These are phyloP conservation scores for Ophiostoma sp. DNA, from an alignment of 2,329 filamentous ascomycete genomes.

Conservation along the genomic window DNA sequence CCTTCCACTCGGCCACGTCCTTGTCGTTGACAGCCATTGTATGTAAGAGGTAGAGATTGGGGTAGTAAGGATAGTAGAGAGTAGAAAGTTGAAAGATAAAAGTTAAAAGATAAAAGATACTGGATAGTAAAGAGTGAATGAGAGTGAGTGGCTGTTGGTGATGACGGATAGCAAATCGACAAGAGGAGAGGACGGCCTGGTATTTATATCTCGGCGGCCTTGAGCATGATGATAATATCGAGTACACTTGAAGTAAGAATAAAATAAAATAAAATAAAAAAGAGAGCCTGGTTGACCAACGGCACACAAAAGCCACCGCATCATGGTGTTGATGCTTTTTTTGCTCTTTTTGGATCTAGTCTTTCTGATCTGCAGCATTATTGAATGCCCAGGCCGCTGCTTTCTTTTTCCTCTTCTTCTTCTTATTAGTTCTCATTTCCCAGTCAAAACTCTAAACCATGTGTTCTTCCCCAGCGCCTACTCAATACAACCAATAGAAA, in stretches of 20 bases:
- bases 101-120: no score
- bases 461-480: neutral
- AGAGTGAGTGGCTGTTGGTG: neutral
- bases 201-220: neutral
- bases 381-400: neutral
- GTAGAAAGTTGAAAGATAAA: neutral
- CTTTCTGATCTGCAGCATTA: neutral
- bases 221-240: neutral
- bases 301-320: neutral
- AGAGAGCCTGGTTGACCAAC: neutral
- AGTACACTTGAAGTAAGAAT: no score
- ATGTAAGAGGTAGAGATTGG: neutral
- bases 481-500: neutral
- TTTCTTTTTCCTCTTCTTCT: neutral
- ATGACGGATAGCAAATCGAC: neutral
- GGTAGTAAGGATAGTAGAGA: neutral
- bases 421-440: neutral
- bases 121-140: neutral
- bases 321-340: neutral
- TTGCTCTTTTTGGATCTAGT: neutral
- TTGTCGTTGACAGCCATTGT: conserved; percentile 37
- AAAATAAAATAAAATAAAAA: neutral
- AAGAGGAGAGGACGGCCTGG: neutral
- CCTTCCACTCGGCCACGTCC: conserved; percentile 43
- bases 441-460: neutral